Evolutionary conservation across 176 grass and related monocot species (phyloP), one percentile per base, ranked within the genome.

Genomic region (Poa annua): DNA sequence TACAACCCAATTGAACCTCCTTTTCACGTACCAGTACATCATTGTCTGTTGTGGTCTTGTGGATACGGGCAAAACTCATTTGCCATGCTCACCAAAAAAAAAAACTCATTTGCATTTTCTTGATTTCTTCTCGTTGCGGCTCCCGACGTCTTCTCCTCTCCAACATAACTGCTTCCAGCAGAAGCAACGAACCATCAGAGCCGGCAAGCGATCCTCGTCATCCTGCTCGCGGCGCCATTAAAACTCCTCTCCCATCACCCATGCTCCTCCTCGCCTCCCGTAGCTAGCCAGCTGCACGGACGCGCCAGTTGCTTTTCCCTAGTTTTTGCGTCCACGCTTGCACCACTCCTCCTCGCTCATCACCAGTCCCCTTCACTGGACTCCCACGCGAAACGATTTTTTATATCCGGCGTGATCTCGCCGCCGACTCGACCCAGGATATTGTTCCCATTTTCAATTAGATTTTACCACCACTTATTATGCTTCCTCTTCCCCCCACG

Each of bases 251-350:
- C 29, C 29, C 29, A 1, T 29, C 29, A 29, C 29, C 12, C 7
- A 32, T 11, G 2, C 71, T 26, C 8, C 22, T 26, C 13, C 33
- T 6, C 76, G 32, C 32, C 21, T 59, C 32, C 26, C 29, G 74
- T 8, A 76, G 73, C 67, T 2, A 68, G 66, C 73, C 54, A 3
- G 49, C 32, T 2, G 29, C 10, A 21, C 10, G 10, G 44, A 45
- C 44, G 44, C n/a, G 12, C 39, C 22, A 15, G 15, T 42, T 34
- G 57, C 57, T 16, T 24, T 32, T 25, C n/a, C 63, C 36, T 39
- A 41, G 12, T 55, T 24, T 17, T 90, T 86, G 74, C 79, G 55
- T 90, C 66, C 84, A 89, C 88, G 83, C 54, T 19, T 86, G 63
- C 72, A 47, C 78, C 54, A 86, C 83, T 55, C 76, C 83, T 55